phyloP scores from a whole-genome alignment of 2,329 filamentous ascomycete species.

The Trichoderma asperellum region DNA sequence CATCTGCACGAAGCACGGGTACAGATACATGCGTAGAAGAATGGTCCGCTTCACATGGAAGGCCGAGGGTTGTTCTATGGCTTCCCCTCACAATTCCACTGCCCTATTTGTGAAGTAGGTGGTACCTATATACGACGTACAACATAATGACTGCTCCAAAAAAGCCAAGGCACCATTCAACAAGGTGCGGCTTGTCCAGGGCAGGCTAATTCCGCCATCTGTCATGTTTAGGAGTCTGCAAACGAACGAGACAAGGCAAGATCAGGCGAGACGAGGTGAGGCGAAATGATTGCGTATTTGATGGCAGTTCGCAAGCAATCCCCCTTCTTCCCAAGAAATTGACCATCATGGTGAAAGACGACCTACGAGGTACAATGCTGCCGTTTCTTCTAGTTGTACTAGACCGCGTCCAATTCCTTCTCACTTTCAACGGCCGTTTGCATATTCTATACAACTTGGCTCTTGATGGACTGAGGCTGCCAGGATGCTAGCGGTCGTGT shows the following conservation, averaged over 20 bases:
- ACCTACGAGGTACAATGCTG: too few species aligned
- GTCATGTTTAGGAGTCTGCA: background rate
- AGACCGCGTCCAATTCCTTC: background rate
- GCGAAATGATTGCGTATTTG: background rate
- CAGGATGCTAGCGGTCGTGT: background rate
- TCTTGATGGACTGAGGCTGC: background rate
- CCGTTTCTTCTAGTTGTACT: too few species aligned
- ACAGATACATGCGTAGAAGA: slow-evolving; percentile 32
- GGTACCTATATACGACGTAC: background rate
- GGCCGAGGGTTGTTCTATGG: slow-evolving; percentile 30
- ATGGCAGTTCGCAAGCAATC: background rate
- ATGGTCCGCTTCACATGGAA: slow-evolving; percentile 36
- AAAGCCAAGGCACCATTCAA: background rate
- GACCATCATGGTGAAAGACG: background rate
- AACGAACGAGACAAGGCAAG: background rate
- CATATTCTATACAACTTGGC: background rate
- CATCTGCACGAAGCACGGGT: background rate
- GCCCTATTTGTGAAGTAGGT: background rate
- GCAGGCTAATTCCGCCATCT: background rate
- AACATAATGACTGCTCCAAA: background rate
- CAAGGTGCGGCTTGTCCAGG: background rate
- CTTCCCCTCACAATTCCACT: background rate
- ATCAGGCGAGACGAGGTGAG: background rate
- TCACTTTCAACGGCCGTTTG: background rate
- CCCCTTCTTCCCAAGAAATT: background rate